Percentiles rank a stretch among this genome's conserved stretches.
Conservation (phyloP, 2,329 filamentous ascomycete genomes). For the Graphiopsis chlorocephala region DNA sequence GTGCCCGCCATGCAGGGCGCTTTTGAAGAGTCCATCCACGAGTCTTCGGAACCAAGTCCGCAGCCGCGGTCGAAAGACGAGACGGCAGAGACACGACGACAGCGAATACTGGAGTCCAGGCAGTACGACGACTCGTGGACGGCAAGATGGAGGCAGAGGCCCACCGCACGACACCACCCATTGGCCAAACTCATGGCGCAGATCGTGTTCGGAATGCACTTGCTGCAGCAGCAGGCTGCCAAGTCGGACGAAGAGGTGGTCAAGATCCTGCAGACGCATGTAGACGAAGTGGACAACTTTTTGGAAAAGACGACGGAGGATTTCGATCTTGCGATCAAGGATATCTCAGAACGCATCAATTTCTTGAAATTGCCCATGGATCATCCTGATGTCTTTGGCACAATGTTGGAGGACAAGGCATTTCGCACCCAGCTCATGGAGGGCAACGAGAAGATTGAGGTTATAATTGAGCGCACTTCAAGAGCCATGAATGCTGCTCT, state of each 20-base stretch:
- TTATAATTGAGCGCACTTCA: conserved; percentile 78
- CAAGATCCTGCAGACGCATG: conserved; percentile 83
- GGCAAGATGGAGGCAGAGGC: conserved; percentile 71
- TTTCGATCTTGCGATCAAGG: conserved; percentile 71
- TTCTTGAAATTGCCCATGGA: conserved; percentile 79
- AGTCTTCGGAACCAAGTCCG: conserved; percentile 55
- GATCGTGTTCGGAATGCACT: conserved; percentile 88
- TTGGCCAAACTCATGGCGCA: conserved; percentile 87
- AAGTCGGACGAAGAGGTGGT: conserved; percentile 88
- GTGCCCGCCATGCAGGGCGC: conserved; percentile 74
- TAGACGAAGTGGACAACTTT: conserved; percentile 91
- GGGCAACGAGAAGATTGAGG: conserved; percentile 88
- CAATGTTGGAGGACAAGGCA: conserved; percentile 78
- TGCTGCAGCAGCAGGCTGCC: conserved; percentile 79
- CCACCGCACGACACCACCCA: conserved; percentile 77
- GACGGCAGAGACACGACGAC: conserved; percentile 62
- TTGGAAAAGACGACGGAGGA: conserved; percentile 83
- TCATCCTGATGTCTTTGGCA: conserved; percentile 78
- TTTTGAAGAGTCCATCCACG: conserved; percentile 77
- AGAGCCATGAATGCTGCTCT: conserved; percentile 72
- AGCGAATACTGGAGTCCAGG: conserved; percentile 64
- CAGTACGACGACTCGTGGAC: conserved; percentile 70
- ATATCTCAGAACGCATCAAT: conserved; percentile 76
- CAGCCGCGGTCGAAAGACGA: conserved; percentile 37
- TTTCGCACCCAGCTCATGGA: conserved; percentile 81